Base-by-base conservation (phyloP, 2,329 filamentous ascomycete genomes). In the Paraphaeosphaeria sporulosa region DNA sequence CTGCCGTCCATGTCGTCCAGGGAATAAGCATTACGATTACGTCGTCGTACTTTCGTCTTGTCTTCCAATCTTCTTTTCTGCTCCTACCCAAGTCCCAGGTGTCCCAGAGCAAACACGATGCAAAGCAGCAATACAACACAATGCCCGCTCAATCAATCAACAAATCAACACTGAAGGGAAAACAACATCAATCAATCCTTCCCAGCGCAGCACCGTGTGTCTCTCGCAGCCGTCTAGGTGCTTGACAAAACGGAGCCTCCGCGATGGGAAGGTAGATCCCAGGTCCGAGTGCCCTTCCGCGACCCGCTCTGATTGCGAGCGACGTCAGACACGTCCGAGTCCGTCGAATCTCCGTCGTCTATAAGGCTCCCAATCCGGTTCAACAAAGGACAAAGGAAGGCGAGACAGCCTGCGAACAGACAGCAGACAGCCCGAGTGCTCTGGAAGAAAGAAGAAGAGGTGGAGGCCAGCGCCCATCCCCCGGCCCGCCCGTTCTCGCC, bases 1-100 rank as follows among this genome's bases (percentile, higher is more conserved):
- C 69, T 21, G 67, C 67, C 8, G 68, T 64, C 65, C 65, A 74
- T 62, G 62, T 60, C 2, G 66, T 62, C 43, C 64, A 61, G 27
- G 59, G 50, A 25, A 66, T 70, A 60, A 66, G 64, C 74, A 76
- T 76, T 65, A 65, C 70, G 58, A 60, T 56, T 52, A 47, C 21
- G 15, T 34, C 15, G 6, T 13, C 13, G 7, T n/a, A 13, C 17
- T 42, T 55, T 25, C 5, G 17, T 15, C 21, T n/a, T 40, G 13
- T 13, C 30, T 8, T 34, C 13, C 19, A 6, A 3, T 3, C 25
- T 27, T 27, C 25, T 27, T 4, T 27, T 27, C 25, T 27, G 3
- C 25, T 27, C 25, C 25, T 27, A 6, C 25, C 6, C 25, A 27
- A 6, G 3, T 17, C 47, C 27, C 8, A 40, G 23, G 15, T 40